Conservation (phyloP, 2,329 filamentous ascomycete genomes). For the Leptographium flavum region DNA sequence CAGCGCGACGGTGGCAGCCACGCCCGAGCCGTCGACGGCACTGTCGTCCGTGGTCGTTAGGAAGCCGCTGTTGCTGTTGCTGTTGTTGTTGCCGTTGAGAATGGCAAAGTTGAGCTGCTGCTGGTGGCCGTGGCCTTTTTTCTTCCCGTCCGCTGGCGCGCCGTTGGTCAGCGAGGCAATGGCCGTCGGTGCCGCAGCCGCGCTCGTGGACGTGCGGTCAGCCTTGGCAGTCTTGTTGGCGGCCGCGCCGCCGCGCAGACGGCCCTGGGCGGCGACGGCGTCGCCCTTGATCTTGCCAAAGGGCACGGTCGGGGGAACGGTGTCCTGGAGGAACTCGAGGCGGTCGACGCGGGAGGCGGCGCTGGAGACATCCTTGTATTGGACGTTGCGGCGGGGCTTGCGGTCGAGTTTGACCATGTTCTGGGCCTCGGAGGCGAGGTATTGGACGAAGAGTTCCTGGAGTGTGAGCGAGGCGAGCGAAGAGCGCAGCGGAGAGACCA, state of each 20-base stretch:
- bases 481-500: conserved; percentile 13
- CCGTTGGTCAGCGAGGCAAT: conserved; percentile 8
- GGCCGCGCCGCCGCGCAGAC: conserved; percentile 19
- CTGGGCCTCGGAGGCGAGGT: conserved; percentile 72
- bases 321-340: conserved; percentile 84
- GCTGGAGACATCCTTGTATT: conserved; percentile 85
- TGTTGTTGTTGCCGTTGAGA: conserved; percentile 7
- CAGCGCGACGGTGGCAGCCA: conserved; percentile 7
- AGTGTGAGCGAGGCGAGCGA: background rate
- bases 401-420: conserved; percentile 81
- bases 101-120: conserved; percentile 10
- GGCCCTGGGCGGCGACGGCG: conserved; percentile 33
- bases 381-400: conserved; percentile 84
- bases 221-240: conserved; percentile 1
- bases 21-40: conserved; percentile 2
- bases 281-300: conserved; percentile 65
- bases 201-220: conserved; percentile 2
- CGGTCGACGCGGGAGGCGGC: conserved; percentile 83
- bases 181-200: conserved; percentile 6
- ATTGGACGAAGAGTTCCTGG: conserved; percentile 89
- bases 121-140: conserved; percentile 3
- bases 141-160: background rate
- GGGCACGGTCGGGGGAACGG: conserved; percentile 73
- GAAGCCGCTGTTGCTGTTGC: background rate
- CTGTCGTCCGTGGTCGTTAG: no score